Base-by-base conservation (phyloP, 176 grass and related monocot genomes). In the Ensete glaucum region DNA sequence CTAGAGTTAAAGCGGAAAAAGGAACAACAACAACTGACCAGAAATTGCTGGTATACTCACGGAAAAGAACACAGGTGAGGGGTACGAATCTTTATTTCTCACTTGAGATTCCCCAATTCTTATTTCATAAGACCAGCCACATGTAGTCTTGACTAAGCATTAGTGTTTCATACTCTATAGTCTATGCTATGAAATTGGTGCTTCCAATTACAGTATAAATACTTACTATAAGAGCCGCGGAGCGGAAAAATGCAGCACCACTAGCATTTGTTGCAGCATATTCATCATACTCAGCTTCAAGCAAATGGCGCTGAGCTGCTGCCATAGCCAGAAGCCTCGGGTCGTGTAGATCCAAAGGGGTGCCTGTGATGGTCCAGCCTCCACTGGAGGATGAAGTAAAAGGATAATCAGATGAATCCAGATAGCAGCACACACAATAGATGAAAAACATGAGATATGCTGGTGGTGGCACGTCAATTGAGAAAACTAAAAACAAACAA, bases 261-360 rank as follows among this genome's bases (percentile, higher is more conserved):
- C 82, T 81, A 51, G 88, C 93, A 88, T 90, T 89, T 8, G 84
- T 78, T 74, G 67, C 82, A 85, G 71, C 83, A 85, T 93, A 97
- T 72, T 88, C 90, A 67, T 97, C 83, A 12, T 93, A 93, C 72
- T 97, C 93, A 63, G 90, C 82, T 90, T 97, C 93, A 81, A 97
- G 93, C 84, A 91, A 79, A 77, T 83, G 89, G 8, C 68, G 90
- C 16, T 88, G 93, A 43, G 93, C 93, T 81, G 87, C 82, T 53
- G 90, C 90, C 73, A 93, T 80, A 60, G 93, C 83, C 73, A 97
- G 82, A 78, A 97, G 81, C 86, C 88, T 88, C 77, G 93, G 88
- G 67, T 97, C 90, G 48, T 78, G 90, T 75, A 92, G 70, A 80
- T 96, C 89, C 85, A 96, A 57, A 25, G 82, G 85, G 67, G 85